Percentiles rank a stretch among this genome's conserved stretches.
Conservation (phyloP, 139 green algal species). For the Chlorella sorokiniana region DNA sequence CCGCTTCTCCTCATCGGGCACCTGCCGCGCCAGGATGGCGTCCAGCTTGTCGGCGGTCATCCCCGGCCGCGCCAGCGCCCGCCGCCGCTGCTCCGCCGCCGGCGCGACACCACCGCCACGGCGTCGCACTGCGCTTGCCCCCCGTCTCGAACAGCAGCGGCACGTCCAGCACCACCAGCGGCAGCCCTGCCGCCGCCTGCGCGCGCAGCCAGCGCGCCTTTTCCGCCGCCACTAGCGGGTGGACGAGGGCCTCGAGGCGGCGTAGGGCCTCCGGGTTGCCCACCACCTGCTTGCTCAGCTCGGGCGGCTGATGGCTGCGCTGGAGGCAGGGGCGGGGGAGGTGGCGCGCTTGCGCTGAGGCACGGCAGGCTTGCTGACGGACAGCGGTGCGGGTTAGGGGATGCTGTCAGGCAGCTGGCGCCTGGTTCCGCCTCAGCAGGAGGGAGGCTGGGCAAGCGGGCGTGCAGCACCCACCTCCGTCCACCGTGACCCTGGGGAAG, state of each 20-base stretch:
- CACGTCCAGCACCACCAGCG: conserved; percentile 82
- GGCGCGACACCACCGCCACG: conserved; percentile 73
- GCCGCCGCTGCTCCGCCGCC: conserved; percentile 60
- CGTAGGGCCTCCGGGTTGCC: conserved; percentile 54
- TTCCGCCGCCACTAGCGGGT: conserved; percentile 75
- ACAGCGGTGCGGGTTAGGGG: no score
- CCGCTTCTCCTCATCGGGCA: conserved; percentile 80
- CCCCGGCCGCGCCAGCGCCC: conserved; percentile 76
- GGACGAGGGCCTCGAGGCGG: conserved; percentile 77
- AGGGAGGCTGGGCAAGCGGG: background rate
- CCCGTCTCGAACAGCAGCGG: conserved; percentile 86
- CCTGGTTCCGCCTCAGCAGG: background rate
- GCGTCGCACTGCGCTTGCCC: conserved; percentile 56
- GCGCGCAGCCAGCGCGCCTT: conserved; percentile 49
- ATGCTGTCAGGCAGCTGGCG: background rate
- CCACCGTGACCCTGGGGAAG: conserved; percentile 12
- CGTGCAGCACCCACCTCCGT: conserved; percentile 2
- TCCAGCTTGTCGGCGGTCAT: conserved; percentile 80
- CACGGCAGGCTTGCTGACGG: background rate
- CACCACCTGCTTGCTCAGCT: conserved; percentile 37
- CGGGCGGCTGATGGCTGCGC: conserved; percentile 28
- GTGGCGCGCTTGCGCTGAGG: background rate
- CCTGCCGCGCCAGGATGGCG: conserved; percentile 72
- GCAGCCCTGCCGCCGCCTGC: conserved; percentile 10
- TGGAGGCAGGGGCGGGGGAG: background rate